These are phyloP conservation scores for Lenzites betulinus DNA, from an alignment of 768 basidiomycete genomes.

Conservation along the genomic window DNA sequence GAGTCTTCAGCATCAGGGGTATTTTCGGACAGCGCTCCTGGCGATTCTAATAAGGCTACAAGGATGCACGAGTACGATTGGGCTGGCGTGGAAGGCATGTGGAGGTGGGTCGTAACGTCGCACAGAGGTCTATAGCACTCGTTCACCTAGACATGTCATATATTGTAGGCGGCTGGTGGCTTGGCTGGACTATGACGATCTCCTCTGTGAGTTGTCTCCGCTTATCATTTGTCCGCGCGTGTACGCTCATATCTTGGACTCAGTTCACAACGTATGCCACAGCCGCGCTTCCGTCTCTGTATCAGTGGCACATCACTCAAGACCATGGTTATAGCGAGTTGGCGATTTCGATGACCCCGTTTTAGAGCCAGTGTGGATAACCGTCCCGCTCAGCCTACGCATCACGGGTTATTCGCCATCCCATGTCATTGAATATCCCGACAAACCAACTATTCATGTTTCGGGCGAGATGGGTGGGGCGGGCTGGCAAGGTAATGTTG, in stretches of 20 bases:
- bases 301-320: no score
- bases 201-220: neutral
- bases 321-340: neutral
- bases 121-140: neutral
- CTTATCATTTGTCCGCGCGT: neutral
- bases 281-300: neutral
- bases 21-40: neutral
- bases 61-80: neutral
- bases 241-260: neutral
- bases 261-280: neutral
- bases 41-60: neutral
- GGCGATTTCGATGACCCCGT: slow-evolving; percentile 12
- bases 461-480: slow-evolving; percentile 47
- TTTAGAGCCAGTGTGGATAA: slow-evolving; percentile 49
- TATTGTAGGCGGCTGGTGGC: neutral
- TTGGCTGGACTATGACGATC: neutral
- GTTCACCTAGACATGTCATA: neutral
- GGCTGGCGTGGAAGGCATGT: neutral
- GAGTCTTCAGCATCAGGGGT: neutral
- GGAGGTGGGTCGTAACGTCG: neutral
- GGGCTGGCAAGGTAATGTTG: slow-evolving; percentile 15
- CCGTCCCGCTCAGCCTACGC: slow-evolving; percentile 54
- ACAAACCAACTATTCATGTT: slow-evolving; percentile 54
- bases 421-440: slow-evolving; percentile 25
- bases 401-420: slow-evolving; percentile 30